phyloP scores from a whole-genome alignment of 164 flowering plant genomes.

The Akebia trifoliata region DNA sequence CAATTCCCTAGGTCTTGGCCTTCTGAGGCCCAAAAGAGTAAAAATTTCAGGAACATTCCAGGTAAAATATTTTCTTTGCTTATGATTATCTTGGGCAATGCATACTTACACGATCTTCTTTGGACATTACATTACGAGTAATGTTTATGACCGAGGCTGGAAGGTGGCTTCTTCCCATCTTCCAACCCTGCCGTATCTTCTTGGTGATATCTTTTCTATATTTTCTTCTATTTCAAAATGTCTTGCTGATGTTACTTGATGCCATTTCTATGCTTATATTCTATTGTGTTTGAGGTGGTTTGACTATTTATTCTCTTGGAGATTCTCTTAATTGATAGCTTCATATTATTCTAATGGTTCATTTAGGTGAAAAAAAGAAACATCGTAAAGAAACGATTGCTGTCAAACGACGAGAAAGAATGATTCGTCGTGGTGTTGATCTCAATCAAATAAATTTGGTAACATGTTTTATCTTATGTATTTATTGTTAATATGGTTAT shows the following conservation, averaged over 20 bases:
- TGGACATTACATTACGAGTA: neutral
- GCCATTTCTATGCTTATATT: neutral
- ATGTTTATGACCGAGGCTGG: too few relatives aligned
- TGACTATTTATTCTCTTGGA: neutral
- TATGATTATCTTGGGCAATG: neutral
- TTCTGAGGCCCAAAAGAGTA: slow-evolving; percentile 44
- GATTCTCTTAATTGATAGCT: neutral
- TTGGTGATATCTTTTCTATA: too few relatives aligned
- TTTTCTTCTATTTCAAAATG: too few relatives aligned
- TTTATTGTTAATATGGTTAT: neutral
- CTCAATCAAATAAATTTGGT: slow-evolving; percentile 75
- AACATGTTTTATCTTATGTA: slow-evolving; percentile 2
- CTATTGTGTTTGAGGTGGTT: neutral
- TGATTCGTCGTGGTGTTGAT: slow-evolving; percentile 82
- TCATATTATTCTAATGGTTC: neutral
- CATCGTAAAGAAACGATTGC: slow-evolving; percentile 75
- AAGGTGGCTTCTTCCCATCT: too few relatives aligned
- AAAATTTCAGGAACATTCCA: slow-evolving; percentile 41
- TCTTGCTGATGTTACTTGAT: too few relatives aligned
- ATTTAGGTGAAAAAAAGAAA: slow-evolving; percentile 80
- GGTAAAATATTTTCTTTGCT: slow-evolving; percentile 35
- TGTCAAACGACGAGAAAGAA: slow-evolving; percentile 73
- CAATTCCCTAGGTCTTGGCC: slow-evolving; percentile 67
- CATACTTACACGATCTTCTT: neutral
- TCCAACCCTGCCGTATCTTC: neutral